A percentile compares a stretch with the other conserved stretches of the same genome.
Evolutionary conservation across 176 grass and related monocot genomes (phyloP).

Genomic region (Poa pratensis): DNA sequence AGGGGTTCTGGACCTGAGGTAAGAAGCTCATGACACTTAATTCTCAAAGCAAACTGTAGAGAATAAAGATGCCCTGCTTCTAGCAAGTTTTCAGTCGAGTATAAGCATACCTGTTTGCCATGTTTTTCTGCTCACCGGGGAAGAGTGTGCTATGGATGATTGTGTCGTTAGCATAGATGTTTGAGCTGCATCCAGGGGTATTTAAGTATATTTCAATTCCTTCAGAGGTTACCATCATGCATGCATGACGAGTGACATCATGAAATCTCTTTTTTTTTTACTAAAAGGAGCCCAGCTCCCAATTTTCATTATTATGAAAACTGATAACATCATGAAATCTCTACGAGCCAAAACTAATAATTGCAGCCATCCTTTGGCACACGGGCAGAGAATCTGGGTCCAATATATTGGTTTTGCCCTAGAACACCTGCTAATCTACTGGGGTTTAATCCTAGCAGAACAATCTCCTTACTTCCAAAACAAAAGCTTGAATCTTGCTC

Average conservation of each 20-base stretch:
- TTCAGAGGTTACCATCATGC: constrained; percentile 32
- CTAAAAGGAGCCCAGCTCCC: too few species aligned
- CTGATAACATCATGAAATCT: neutral
- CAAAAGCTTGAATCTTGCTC: constrained; percentile 16
- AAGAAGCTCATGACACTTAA: neutral
- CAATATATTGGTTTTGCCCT: constrained; percentile 6
- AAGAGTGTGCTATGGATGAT: constrained; percentile 25
- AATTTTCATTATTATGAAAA: too few species aligned
- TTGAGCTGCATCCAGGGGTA: constrained; percentile 5
- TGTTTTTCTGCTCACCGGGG: neutral
- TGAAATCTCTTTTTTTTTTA: neutral
- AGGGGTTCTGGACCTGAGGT: constrained; percentile 52
- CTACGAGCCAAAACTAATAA: constrained; percentile 1
- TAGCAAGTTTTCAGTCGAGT: neutral
- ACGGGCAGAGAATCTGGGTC: neutral
- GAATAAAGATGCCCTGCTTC: neutral
- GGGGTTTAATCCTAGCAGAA: constrained; percentile 42
- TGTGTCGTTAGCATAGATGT: neutral
- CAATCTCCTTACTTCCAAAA: constrained; percentile 35
- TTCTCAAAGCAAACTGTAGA: constrained; percentile 21
- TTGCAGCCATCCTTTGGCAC: constrained; percentile 22
- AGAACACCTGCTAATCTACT: constrained; percentile 5
- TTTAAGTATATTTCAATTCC: constrained; percentile 15
- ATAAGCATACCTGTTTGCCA: neutral
- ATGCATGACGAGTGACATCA: neutral